Evolutionary conservation across 352 stramenopile genomes (phyloP), one percentile per base, ranked within the genome.

Genomic region (Phytophthora pinifolia): DNA sequence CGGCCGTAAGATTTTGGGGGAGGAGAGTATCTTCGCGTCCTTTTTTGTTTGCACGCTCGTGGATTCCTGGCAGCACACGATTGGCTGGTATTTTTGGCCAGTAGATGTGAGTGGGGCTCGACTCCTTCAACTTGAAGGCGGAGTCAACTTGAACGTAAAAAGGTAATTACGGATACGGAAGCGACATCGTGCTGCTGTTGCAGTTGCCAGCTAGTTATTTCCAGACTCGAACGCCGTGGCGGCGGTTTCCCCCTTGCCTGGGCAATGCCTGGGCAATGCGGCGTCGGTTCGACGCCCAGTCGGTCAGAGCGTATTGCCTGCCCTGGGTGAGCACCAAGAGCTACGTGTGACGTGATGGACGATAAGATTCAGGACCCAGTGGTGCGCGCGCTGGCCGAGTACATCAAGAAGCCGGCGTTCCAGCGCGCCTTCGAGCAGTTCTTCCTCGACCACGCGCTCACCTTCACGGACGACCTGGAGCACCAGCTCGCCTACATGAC

Each of bases 381-480:
- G 18, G 68, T 90, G 31, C 74, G 76, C 12, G 56, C 75, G 38
- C 65, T 88, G 15, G 79, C 76, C 8, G 67, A 84, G 51, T 79
- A 81, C 60, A 90, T 90, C 48, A 71, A 77, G 33, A 76, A 72
- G 22, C 47, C 77, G 22, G 35, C 49, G 14, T 90, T 88, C 71
- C 80, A 90, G 61, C 63, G 70, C 20, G 62, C 71, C 42, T 90
- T 90, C 56, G 80, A 90, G 52, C 66, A 86, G 62, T 90, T 90
- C 38, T 90, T 90, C 41, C 63, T 90, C 42, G 69, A 86, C 56
- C 64, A 88, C 35, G 74, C 80, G 57, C 70, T 86, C 41, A 43
- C 38, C 34, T 90, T 90, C 61, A 83, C 52, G 20, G 76, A 88
- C 52, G 77, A 83, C 4, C 38, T 76, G 17, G 80, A 90, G 63